phyloP scores from a whole-genome alignment of 208 protist species.

The Tritrichomonas foetus region DNA sequence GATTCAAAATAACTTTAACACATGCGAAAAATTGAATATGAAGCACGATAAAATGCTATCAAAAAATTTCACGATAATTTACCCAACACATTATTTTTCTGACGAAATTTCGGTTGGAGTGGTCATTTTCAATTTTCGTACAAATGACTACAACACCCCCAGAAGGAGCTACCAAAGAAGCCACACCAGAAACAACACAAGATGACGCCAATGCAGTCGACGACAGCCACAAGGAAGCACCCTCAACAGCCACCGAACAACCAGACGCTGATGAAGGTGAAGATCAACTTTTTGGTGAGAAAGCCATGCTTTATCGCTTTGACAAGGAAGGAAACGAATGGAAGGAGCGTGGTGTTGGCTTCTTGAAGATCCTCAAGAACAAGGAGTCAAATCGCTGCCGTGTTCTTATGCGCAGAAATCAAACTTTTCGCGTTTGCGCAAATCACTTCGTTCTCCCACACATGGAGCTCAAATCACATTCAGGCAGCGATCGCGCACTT shows the following conservation, averaged over 20 bases:
- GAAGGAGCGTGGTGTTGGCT: slow-evolving; percentile 33
- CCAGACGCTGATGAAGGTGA: not conserved
- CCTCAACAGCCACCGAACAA: not conserved
- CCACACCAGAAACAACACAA: too few relatives aligned
- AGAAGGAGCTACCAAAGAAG: not conserved
- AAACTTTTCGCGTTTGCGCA: slow-evolving; percentile 10
- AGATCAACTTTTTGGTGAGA: not conserved
- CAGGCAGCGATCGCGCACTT: not conserved
- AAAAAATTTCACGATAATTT: too few relatives aligned
- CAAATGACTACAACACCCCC: too few relatives aligned
- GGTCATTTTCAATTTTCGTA: too few relatives aligned
- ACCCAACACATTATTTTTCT: too few relatives aligned
- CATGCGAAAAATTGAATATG: too few relatives aligned
- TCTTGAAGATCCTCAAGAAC: slow-evolving; percentile 24
- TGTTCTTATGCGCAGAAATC: slow-evolving; percentile 12
- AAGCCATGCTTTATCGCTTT: slow-evolving; percentile 5
- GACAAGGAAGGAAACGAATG: not conserved
- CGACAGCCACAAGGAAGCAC: not conserved
- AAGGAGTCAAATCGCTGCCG: not conserved
- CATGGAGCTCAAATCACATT: not conserved
- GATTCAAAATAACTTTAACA: too few relatives aligned
- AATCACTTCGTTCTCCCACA: slow-evolving; percentile 32
- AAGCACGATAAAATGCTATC: too few relatives aligned
- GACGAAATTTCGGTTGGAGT: too few relatives aligned
- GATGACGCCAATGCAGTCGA: too few relatives aligned